phyloP scores from a whole-genome alignment of 139 green algal genomes.

The Ulvella scutata region DNA sequence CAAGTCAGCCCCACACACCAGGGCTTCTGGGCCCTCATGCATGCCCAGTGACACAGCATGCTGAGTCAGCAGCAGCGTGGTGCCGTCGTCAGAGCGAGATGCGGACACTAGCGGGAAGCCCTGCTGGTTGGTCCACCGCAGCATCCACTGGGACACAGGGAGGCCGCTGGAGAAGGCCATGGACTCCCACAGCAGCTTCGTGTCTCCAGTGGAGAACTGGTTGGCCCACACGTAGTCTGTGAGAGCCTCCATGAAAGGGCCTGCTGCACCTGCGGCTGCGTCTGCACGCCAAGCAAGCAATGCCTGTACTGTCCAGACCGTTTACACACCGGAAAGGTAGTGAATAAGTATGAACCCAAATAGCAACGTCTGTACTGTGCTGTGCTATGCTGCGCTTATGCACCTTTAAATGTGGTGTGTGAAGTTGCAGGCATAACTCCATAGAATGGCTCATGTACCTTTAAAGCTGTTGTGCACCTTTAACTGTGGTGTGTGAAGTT shows the following conservation, averaged over 20 bases:
- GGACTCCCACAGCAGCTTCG: constrained; percentile 19
- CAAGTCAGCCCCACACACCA: not conserved
- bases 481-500: no score
- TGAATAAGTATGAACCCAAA: no score
- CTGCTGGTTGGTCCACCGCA: constrained; percentile 23
- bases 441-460: no score
- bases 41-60: not conserved
- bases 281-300: not conserved
- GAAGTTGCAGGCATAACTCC: no score
- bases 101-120: constrained; percentile 28
- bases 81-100: not conserved
- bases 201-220: constrained; percentile 12
- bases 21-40: not conserved
- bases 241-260: constrained; percentile 25
- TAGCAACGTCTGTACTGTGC: not conserved
- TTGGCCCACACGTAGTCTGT: constrained; percentile 19
- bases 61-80: not conserved
- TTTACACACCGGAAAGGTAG: not conserved
- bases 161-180: not conserved
- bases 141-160: constrained; percentile 10
- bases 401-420: no score
- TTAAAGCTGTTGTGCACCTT: no score
- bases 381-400: no score
- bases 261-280: not conserved
- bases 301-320: not conserved